These are phyloP conservation scores for Drosera spatulata DNA, from an alignment of 179 eudicot genomes.

Conservation along the genomic window DNA sequence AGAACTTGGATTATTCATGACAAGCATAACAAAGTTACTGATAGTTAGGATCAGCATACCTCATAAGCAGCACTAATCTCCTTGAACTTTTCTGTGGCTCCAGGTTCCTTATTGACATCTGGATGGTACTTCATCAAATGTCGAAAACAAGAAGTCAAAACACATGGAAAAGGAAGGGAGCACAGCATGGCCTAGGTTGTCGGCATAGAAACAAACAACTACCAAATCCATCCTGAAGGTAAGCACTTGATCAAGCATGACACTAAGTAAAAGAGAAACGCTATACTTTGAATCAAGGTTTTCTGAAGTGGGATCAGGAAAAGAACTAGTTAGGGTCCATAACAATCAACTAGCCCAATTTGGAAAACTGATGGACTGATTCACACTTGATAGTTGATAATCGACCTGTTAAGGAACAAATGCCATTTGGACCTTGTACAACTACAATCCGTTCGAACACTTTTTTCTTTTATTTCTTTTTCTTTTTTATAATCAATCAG, in stretches of 20 bases:
- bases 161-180: background rate
- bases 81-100: constrained; percentile 96
- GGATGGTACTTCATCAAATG: constrained; percentile 66
- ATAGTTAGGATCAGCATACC: constrained; percentile 33
- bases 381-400: too few relatives aligned
- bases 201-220: background rate
- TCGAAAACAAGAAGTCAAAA: constrained; percentile 23
- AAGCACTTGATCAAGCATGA: background rate
- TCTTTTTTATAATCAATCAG: too few relatives aligned
- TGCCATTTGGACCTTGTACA: too few relatives aligned
- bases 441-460: too few relatives aligned
- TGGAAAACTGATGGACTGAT: too few relatives aligned
- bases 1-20: background rate
- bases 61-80: constrained; percentile 98
- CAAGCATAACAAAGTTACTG: background rate
- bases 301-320: too few relatives aligned
- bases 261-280: too few relatives aligned
- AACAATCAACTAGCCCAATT: too few relatives aligned
- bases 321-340: too few relatives aligned
- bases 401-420: too few relatives aligned
- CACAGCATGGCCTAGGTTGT: background rate
- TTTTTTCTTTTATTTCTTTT: too few relatives aligned
- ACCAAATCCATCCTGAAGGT: background rate
- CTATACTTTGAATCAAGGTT: too few relatives aligned
- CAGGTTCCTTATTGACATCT: constrained; percentile 95